These are phyloP conservation scores for Singerocomus inundabilis DNA, from an alignment of 1,284 basidiomycete genomes.

Conservation along the genomic window DNA sequence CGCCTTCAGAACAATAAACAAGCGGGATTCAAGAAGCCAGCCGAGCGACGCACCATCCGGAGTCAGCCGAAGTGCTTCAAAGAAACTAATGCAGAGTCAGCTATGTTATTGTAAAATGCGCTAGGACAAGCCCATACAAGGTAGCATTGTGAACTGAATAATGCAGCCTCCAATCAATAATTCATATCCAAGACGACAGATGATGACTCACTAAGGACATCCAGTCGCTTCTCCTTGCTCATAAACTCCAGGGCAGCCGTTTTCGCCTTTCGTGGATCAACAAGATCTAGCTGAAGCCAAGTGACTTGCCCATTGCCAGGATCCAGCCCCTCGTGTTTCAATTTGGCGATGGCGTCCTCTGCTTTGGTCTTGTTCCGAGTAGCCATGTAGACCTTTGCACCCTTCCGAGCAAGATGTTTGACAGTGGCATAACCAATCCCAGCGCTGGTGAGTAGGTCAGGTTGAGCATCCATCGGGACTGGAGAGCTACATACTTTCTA, in stretches of 20 bases:
- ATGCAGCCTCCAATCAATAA: not conserved
- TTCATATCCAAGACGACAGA: not conserved
- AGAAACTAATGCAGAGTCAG: conserved; percentile 12
- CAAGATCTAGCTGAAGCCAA: conserved; percentile 48
- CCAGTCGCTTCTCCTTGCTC: conserved; percentile 46
- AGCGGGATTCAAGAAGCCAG: not conserved
- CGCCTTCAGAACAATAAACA: conserved; percentile 26
- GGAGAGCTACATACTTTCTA: conserved; percentile 34
- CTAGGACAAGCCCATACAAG: conserved; percentile 32
- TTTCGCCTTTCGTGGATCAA: conserved; percentile 42
- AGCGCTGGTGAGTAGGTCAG: conserved; percentile 26
- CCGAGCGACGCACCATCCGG: conserved; percentile 33
- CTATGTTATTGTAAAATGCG: not conserved
- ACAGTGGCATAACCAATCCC: conserved; percentile 48
- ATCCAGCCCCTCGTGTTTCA: conserved; percentile 38
- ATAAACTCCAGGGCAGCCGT: conserved; percentile 47
- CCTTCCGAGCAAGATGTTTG: conserved; percentile 41
- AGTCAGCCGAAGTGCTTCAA: conserved; percentile 26
- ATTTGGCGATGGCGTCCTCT: conserved; percentile 37
- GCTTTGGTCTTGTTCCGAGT: conserved; percentile 41
- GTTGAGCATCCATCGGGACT: not conserved
- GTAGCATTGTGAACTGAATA: conserved; percentile 53
- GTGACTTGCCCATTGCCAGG: conserved; percentile 40
- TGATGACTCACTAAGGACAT: conserved; percentile 46
- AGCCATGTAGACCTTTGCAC: conserved; percentile 48